Conservation (phyloP, 1,284 basidiomycete genomes). For the Heimioporus punctisporus region DNA sequence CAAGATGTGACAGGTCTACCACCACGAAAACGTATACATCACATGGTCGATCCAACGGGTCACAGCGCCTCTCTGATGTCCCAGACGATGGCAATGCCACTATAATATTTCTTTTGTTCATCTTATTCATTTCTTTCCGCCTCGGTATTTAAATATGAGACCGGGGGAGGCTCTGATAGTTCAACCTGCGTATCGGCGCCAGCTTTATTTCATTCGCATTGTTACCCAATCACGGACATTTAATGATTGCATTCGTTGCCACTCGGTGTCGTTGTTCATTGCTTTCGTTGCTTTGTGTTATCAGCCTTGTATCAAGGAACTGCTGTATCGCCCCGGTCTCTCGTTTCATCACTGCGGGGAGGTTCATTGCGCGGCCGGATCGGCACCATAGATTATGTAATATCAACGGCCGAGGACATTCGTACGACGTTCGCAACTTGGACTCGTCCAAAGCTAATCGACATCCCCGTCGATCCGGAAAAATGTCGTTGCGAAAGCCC, state of each 20-base stretch:
- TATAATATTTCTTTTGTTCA: conserved; percentile 22
- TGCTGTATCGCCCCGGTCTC: conserved; percentile 21
- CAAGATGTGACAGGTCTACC: conserved; percentile 55
- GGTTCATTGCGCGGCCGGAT: too few relatives aligned
- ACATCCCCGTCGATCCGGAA: too few relatives aligned
- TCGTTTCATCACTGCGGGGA: conserved; percentile 18
- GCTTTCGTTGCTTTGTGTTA: conserved; percentile 20
- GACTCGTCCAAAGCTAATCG: too few relatives aligned
- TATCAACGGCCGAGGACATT: too few relatives aligned
- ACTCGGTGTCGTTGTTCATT: conserved; percentile 8
- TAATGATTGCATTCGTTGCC: conserved; percentile 11
- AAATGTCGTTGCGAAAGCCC: too few relatives aligned
- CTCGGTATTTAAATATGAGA: conserved; percentile 20
- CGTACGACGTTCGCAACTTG: too few relatives aligned
- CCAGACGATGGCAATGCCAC: conserved; percentile 45
- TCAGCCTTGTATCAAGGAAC: conserved; percentile 21
- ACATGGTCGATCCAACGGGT: conserved; percentile 52
- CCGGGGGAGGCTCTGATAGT: conserved; percentile 14
- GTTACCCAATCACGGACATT: conserved; percentile 20
- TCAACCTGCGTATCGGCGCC: conserved; percentile 7
- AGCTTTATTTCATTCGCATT: conserved; percentile 16
- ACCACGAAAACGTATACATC: conserved; percentile 60
- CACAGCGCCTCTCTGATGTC: conserved; percentile 47
- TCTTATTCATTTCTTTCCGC: conserved; percentile 13
- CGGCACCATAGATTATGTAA: too few relatives aligned